phyloP scores from a whole-genome alignment of 805 yeast species.

The Saccharomycopsis guyanensis region DNA sequence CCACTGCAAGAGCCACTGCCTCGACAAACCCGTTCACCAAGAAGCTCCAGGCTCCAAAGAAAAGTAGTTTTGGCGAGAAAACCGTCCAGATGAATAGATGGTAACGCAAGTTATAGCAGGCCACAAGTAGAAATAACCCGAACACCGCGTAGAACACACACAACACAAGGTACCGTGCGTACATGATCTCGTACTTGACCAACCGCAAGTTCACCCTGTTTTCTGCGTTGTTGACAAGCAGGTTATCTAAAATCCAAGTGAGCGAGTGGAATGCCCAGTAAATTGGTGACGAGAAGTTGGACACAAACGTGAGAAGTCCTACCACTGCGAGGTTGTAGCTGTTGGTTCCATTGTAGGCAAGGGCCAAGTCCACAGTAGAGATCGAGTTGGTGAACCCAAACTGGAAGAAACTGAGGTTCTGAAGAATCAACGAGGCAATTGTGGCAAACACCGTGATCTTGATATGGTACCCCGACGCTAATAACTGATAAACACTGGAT shows the following conservation, averaged over 20 bases:
- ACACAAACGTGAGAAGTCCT: constrained; percentile 67
- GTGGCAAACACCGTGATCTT: constrained; percentile 22
- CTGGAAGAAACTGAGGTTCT: constrained; percentile 74
- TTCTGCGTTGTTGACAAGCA: constrained; percentile 20
- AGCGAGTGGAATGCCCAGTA: constrained; percentile 54
- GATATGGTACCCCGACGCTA: constrained; percentile 4
- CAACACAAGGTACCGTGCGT: constrained; percentile 31
- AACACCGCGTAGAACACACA: constrained; percentile 52
- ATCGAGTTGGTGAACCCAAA: constrained; percentile 88
- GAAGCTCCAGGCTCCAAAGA: constrained; percentile 62
- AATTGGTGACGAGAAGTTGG: constrained; percentile 83
- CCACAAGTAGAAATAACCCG: constrained; percentile 49
- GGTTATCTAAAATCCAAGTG: constrained; percentile 29
- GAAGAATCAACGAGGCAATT: constrained; percentile 44
- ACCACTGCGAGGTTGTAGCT: constrained; percentile 64
- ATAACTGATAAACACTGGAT: not conserved
- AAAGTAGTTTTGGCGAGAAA: constrained; percentile 85
- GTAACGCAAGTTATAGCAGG: constrained; percentile 69
- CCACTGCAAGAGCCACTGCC: constrained; percentile 3
- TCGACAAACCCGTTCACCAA: constrained; percentile 14
- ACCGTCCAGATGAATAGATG: constrained; percentile 97
- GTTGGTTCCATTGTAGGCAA: constrained; percentile 83
- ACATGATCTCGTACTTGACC: constrained; percentile 31
- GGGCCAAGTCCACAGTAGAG: constrained; percentile 83
- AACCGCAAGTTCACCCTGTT: not conserved